Evolutionary conservation across 345 rosid genomes (phyloP).

Genomic region (Zanthoxylum bungeanum): DNA sequence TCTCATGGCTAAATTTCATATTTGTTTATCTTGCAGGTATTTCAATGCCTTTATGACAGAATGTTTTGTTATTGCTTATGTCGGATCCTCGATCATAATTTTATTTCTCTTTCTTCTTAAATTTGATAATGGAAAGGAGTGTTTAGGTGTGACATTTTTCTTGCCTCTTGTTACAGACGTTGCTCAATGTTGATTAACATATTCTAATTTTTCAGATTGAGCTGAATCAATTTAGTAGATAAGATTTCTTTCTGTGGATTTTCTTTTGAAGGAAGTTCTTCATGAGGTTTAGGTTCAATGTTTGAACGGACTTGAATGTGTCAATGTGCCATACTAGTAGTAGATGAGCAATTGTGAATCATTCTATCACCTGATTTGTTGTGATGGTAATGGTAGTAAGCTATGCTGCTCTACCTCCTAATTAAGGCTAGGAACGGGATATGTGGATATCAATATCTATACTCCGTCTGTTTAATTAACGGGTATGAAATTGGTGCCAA

Average conservation of each 20-base stretch:
- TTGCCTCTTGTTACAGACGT: neutral
- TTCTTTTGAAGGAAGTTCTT: neutral
- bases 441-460: no score
- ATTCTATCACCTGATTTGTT: neutral
- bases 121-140: conserved; percentile 3
- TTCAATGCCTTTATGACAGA: conserved; percentile 32
- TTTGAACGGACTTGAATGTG: neutral
- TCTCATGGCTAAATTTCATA: neutral
- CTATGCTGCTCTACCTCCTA: no score
- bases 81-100: neutral
- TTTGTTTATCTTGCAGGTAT: conserved; percentile 17
- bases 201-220: neutral
- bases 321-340: neutral
- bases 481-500: no score
- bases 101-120: neutral
- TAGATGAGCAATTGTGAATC: neutral
- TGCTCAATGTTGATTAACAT: neutral
- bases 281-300: neutral
- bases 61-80: neutral
- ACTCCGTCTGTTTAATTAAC: no score
- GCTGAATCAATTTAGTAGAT: neutral
- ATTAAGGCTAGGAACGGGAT: no score
- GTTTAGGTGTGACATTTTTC: neutral
- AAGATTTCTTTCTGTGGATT: neutral
- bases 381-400: neutral